A percentile compares a stretch with the other conserved stretches of the same genome.
Evolutionary conservation across 768 basidiomycete genomes (phyloP).

Genomic region (Auriculariales sp.): DNA sequence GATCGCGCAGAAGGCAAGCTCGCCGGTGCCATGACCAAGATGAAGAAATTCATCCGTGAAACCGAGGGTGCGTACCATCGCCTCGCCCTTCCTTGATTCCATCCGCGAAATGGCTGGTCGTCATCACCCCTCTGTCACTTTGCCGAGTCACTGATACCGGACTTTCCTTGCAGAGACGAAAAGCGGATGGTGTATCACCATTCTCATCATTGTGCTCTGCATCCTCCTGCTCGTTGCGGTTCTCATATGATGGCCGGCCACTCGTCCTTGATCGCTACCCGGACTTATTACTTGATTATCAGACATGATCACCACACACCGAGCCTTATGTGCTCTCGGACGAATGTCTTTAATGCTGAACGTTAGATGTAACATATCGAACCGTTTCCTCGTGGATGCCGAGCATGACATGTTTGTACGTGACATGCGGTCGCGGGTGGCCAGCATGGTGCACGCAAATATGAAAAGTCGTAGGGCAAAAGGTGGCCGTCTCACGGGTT

Average conservation of each 20-base stretch:
- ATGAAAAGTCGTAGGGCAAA: too few species aligned
- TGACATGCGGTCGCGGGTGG: too few species aligned
- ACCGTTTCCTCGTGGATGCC: too few species aligned
- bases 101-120: not conserved
- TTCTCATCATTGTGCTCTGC: slow-evolving; percentile 68
- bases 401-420: too few species aligned
- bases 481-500: too few species aligned
- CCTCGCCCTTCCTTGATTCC: not conserved
- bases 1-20: slow-evolving; percentile 56
- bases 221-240: slow-evolving; percentile 70
- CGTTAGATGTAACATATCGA: too few species aligned
- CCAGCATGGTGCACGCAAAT: too few species aligned
- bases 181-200: slow-evolving; percentile 80
- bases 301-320: too few species aligned
- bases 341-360: too few species aligned
- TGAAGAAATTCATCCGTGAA: slow-evolving; percentile 71
- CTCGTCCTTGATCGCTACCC: too few species aligned
- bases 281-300: too few species aligned
- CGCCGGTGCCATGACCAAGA: slow-evolving; percentile 43
- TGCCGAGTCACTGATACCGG: not conserved
- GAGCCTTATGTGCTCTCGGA: too few species aligned
- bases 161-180: slow-evolving; percentile 44
- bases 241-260: slow-evolving; percentile 48
- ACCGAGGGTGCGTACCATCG: slow-evolving; percentile 46
- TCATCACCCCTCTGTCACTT: not conserved